Base-by-base conservation (phyloP, 179 eudicot species). In the Camellia oleifera region DNA sequence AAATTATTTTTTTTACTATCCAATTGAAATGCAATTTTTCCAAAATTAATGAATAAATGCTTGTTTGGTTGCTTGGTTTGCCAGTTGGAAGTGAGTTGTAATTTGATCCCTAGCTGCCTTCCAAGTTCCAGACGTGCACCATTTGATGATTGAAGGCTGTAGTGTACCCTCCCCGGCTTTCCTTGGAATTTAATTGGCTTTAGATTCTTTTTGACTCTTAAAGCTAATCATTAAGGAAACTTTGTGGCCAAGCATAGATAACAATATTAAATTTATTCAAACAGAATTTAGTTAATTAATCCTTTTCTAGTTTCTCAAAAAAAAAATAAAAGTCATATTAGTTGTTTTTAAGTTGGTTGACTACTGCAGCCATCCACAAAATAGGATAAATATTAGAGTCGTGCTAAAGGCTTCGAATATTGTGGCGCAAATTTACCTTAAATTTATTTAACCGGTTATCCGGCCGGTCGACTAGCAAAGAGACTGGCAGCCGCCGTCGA, bases 211-310 rank as follows among this genome's bases (percentile, higher is more conserved):
- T 63, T 79, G 68, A 44, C 70, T 48, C 48, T 26, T 48, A 48
- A 2, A 10, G 18, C 23, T 74, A 40, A 66, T 54, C 53, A n/a
- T 44, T 57, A 40, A 32, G 18, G 7, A 66, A 80, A 61, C 74
- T 75, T 75, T 58, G 82, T 74, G 79, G 79, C 63, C 78, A 80
- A 64, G 78, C 74, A 80, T 66, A 56, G 52, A 42, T 42, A 67
- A 10, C 23, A 1, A 7, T 8, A 46, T 61, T 64, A n/a, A 32
- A 54, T 78, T 69, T 10, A n/a, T 17, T n/a, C 6, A 11, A n/a
- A 60, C 42, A 46, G 32, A 53, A 0, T 13, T 60, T 32, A 32
- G 40, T 1, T 32, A 32, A 32, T 32, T 32, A 32, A 32, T 32
- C 2, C 40, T 32, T 32, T 32, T 32, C 40, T 32, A 32, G 40